Percentiles rank a stretch among this genome's conserved stretches.
Evolutionary conservation across 2,329 filamentous ascomycete genomes (phyloP).

Genomic region (Colletotrichum caudatum): DNA sequence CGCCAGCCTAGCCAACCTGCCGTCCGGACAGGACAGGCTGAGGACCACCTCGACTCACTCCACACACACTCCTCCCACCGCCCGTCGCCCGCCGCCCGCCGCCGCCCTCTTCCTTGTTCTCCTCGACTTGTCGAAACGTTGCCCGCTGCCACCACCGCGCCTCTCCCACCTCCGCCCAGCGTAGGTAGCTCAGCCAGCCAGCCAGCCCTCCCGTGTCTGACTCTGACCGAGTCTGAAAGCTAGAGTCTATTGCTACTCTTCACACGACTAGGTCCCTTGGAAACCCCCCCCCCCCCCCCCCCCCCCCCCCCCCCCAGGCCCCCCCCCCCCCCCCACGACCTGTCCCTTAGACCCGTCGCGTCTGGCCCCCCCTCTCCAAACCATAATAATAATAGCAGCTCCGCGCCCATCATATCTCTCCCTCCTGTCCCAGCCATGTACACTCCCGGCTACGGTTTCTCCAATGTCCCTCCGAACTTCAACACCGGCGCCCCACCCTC

Average conservation of each 20-base stretch:
- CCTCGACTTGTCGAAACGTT: slow-evolving; percentile 34
- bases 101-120: slow-evolving; percentile 34
- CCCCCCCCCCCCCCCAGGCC: slow-evolving; percentile 17
- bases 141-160: slow-evolving; percentile 32
- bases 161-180: slow-evolving; percentile 30
- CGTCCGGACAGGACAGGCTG: slow-evolving; percentile 32
- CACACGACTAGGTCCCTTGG: slow-evolving; percentile 33
- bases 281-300: slow-evolving; percentile 17
- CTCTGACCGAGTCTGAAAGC: slow-evolving; percentile 29
- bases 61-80: slow-evolving; percentile 38
- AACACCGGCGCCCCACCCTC: slow-evolving; percentile 62
- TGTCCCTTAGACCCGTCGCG: slow-evolving; percentile 27
- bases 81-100: slow-evolving; percentile 24
- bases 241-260: slow-evolving; percentile 37
- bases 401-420: slow-evolving; percentile 35
- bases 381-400: slow-evolving; percentile 41
- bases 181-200: slow-evolving; percentile 20
- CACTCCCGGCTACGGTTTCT: slow-evolving; percentile 63
- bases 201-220: slow-evolving; percentile 26
- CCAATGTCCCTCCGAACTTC: slow-evolving; percentile 65
- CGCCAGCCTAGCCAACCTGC: slow-evolving; percentile 25
- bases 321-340: slow-evolving; percentile 26
- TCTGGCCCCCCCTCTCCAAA: slow-evolving; percentile 30
- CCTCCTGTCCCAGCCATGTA: slow-evolving; percentile 60
- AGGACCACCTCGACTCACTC: slow-evolving; percentile 33